Base-by-base conservation (phyloP, 257 asterid genomes). In the Scutellaria minor region DNA sequence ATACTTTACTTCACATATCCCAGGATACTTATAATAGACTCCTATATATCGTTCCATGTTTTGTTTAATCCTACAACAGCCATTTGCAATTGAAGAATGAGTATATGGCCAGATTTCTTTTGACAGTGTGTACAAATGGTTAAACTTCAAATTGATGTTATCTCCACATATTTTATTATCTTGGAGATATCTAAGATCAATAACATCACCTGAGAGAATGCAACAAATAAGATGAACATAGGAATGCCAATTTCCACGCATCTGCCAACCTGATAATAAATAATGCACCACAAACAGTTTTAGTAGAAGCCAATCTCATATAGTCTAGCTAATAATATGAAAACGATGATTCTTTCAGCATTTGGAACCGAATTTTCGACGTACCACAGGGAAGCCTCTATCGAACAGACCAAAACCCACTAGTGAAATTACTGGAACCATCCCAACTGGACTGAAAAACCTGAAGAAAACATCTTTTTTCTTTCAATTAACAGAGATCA, bases 361-460 rank as follows among this genome's bases (percentile, higher is more conserved):
- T 48, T 22, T 8, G 1, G 8, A 69, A 55, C 14, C 39, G 59
- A 37, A 58, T 12, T 44, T 39, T 61, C 59, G 57, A 37, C 82
- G 13, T 84, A 94, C 99, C 95, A 89, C 85, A 1, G 98, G 99
- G 85, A 94, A 94, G 68, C 99, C 99, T 83, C 80, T 83, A 57
- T 94, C 98, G 15, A 94, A 81, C n/a, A 94, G 84, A 31, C 99
- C 99, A 68, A 94, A 85, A 2, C 99, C 99, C 57, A 90, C 97
- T 61, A 91, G 81, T 37, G 97, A 82, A 66, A 94, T 87, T 0
- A 91, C 99, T 15, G 98, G 99, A 67, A 85, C 99, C 98, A 89
- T 94, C 59, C 98, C 99, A 60, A 94, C 83, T n/a, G 99, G 99
- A 72, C 98, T 94, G 82, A 94, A 94, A 80, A 94, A 94, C 84